These are phyloP conservation scores for Penicillium coffeae DNA, from an alignment of 495 filamentous ascomycete genomes.

Conservation along the genomic window DNA sequence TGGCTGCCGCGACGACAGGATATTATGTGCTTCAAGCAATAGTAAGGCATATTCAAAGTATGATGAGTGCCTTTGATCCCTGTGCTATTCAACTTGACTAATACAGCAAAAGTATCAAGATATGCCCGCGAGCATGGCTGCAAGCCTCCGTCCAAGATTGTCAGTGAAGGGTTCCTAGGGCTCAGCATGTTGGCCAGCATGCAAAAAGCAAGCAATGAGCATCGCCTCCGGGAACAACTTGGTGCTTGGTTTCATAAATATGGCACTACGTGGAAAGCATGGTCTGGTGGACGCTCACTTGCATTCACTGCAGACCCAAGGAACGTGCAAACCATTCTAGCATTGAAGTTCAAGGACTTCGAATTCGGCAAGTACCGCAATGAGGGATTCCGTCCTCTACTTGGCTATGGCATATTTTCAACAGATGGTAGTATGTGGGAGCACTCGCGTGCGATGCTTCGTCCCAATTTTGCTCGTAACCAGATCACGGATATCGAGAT, in stretches of 20 bases:
- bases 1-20: background rate
- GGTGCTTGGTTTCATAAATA: background rate
- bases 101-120: background rate
- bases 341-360: conserved; percentile 51
- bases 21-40: background rate
- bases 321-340: conserved; percentile 51
- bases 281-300: background rate
- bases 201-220: background rate
- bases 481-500: conserved; percentile 58
- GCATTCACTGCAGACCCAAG: conserved; percentile 22
- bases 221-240: background rate
- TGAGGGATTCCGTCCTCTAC: conserved; percentile 47
- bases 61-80: background rate
- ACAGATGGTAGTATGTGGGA: conserved; percentile 63
- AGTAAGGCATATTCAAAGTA: background rate
- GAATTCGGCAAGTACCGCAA: conserved; percentile 47
- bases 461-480: conserved; percentile 59
- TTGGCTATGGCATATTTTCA: conserved; percentile 71
- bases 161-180: background rate
- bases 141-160: background rate
- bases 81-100: background rate
- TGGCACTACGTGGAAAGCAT: background rate
- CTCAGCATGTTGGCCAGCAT: background rate
- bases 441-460: conserved; percentile 57
- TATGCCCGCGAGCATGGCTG: background rate